A percentile compares a stretch with the other conserved stretches of the same genome.
phyloP scores from a whole-genome alignment of 768 basidiomycete species.

The Tulasnella sp. region DNA sequence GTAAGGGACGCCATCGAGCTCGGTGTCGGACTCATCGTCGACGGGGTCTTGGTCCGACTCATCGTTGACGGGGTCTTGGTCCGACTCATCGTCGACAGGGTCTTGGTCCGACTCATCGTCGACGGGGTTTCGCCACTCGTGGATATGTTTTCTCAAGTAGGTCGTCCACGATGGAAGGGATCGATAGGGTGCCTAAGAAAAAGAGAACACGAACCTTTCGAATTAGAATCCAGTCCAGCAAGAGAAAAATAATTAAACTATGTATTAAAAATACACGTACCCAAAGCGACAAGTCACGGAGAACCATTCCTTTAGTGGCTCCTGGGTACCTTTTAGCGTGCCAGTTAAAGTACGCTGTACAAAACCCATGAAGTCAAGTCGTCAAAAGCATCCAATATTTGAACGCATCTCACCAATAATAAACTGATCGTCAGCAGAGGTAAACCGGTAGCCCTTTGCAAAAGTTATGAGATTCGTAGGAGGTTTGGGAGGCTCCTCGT shows the following conservation, averaged over 20 bases:
- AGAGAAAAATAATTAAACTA: not conserved
- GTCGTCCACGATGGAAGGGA: conserved; percentile 29
- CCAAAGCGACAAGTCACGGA: conserved; percentile 24
- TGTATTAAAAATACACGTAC: conserved; percentile 2
- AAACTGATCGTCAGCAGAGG: conserved; percentile 26
- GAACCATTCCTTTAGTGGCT: conserved; percentile 13
- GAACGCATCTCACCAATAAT: not conserved
- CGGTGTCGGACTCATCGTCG: conserved; percentile 2
- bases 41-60: conserved; percentile 22
- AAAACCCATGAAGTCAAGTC: not conserved
- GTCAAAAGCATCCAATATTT: not conserved
- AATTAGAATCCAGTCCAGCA: not conserved
- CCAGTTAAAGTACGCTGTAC: conserved; percentile 30
- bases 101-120: conserved; percentile 29
- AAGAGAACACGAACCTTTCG: not conserved
- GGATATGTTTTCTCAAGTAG: conserved; percentile 27
- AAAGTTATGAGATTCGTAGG: conserved; percentile 29
- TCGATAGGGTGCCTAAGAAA: conserved; percentile 28
- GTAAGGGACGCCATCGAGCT: not conserved
- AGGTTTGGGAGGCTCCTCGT: conserved; percentile 21
- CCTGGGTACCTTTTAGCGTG: conserved; percentile 14
- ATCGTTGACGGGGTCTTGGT: not conserved
- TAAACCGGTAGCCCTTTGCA: conserved; percentile 28
- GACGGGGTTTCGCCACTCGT: conserved; percentile 22
- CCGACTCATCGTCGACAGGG: not conserved